Conservation (phyloP, 306 rosid species). For the Casuarina equisetifolia region DNA sequence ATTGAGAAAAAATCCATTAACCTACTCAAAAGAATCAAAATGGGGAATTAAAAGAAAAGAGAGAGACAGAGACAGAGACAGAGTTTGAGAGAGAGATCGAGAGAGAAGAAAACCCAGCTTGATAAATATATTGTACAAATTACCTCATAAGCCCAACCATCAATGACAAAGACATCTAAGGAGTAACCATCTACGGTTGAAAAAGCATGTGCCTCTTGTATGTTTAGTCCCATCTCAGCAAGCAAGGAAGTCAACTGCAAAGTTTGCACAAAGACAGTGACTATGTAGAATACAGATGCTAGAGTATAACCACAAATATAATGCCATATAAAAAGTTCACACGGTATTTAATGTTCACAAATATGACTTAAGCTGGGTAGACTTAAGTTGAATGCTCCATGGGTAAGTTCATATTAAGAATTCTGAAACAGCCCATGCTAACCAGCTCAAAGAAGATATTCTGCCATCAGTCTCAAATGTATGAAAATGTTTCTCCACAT, state of each 20-base stretch:
- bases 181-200: slow-evolving; percentile 92
- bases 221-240: slow-evolving; percentile 92
- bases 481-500: background rate
- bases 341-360: slow-evolving; percentile 1
- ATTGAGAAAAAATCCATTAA: background rate
- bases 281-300: background rate
- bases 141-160: slow-evolving; percentile 99
- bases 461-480: slow-evolving; percentile 17
- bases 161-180: slow-evolving; percentile 97
- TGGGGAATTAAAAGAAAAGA: background rate
- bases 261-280: slow-evolving; percentile 26
- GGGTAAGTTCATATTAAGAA: background rate
- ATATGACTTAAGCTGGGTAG: slow-evolving; percentile 11
- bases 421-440: background rate
- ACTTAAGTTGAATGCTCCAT: slow-evolving; percentile 16
- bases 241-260: slow-evolving; percentile 94
- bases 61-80: no score
- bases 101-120: background rate
- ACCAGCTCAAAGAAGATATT: slow-evolving; percentile 18
- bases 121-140: background rate
- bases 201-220: slow-evolving; percentile 99
- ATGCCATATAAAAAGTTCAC: background rate
- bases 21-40: background rate
- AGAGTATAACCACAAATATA: background rate
- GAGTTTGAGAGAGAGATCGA: background rate